Percentiles rank a stretch among this genome's conserved stretches.
Conservation (phyloP, 352 stramenopile species). For the Phytophthora quininea region DNA sequence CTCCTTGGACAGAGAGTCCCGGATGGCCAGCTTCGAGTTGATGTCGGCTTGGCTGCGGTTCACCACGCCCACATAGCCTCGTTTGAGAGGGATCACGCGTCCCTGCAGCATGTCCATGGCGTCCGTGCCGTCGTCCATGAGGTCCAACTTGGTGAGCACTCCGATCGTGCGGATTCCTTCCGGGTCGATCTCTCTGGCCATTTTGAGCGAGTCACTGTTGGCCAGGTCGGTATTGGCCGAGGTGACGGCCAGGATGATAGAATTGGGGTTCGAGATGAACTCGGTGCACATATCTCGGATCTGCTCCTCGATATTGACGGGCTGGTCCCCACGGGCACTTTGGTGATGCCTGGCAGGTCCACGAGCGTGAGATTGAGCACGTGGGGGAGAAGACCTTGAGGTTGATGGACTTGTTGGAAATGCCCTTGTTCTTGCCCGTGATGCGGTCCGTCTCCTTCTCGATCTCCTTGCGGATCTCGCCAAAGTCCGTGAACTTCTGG, state of each 20-base stretch:
- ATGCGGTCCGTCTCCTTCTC: conserved; percentile 97
- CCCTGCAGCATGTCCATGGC: conserved; percentile 96
- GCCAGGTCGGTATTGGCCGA: conserved; percentile 99
- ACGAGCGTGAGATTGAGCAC: conserved; percentile 99
- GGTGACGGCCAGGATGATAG: conserved; percentile 99
- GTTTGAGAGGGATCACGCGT: conserved; percentile 96
- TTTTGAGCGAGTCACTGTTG: conserved; percentile 98
- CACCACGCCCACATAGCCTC: conserved; percentile 98
- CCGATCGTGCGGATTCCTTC: conserved; percentile 97
- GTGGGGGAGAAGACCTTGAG: conserved; percentile 98
- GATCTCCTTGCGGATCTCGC: conserved; percentile 98
- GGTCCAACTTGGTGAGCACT: conserved; percentile 99
- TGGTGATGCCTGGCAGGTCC: conserved; percentile 98
- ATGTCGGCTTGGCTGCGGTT: conserved; percentile 99
- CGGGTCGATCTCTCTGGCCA: conserved; percentile 93
- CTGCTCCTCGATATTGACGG: conserved; percentile 99
- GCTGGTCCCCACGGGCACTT: conserved; percentile 98
- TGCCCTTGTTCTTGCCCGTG: conserved; percentile 97
- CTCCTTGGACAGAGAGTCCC: conserved; percentile 96
- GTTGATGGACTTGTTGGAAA: conserved; percentile 98
- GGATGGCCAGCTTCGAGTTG: conserved; percentile 95
- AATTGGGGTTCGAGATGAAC: conserved; percentile 99
- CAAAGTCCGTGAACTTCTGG: conserved; percentile 97
- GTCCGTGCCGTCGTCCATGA: conserved; percentile 99
- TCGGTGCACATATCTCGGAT: conserved; percentile 99